A percentile compares a stretch with the other conserved stretches of the same genome.
phyloP scores from a whole-genome alignment of 306 rosid species.

The Castanopsis chinensis region DNA sequence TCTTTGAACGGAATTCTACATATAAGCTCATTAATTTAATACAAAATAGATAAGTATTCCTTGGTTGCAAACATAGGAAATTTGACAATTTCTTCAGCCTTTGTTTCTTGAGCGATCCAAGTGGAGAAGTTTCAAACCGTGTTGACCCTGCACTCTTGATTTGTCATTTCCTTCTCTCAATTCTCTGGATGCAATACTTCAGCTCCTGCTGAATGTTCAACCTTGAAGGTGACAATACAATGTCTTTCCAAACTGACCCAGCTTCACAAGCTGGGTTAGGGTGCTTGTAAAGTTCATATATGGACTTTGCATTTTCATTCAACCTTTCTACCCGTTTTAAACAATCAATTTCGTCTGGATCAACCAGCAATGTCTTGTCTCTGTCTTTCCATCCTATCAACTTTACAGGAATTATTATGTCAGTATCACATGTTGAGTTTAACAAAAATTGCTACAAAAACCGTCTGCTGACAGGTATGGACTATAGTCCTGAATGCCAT shows the following conservation, averaged over 20 bases:
- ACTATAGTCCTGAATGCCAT: background rate
- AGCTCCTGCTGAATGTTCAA: constrained; percentile 78
- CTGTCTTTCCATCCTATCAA: constrained; percentile 93
- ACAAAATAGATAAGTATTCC: constrained; percentile 16
- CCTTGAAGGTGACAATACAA: constrained; percentile 87
- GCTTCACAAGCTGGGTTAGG: constrained; percentile 75
- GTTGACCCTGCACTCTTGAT: constrained; percentile 8
- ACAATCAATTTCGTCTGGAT: constrained; percentile 89
- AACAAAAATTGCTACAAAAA: background rate
- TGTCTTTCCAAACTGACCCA: constrained; percentile 93
- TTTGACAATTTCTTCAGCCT: constrained; percentile 24
- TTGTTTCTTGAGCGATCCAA: constrained; percentile 18
- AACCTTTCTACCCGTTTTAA: constrained; percentile 63
- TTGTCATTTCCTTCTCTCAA: constrained; percentile 45
- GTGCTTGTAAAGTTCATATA: constrained; percentile 75
- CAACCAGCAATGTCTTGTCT: constrained; percentile 85
- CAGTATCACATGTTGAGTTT: constrained; percentile 8
- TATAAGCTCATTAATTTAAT: constrained; percentile 14
- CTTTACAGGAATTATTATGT: constrained; percentile 43
- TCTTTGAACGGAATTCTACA: constrained; percentile 23
- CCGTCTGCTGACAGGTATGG: background rate
- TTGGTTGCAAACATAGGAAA: constrained; percentile 17
- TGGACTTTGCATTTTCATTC: constrained; percentile 66
- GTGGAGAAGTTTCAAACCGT: constrained; percentile 13
- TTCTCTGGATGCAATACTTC: constrained; percentile 75